These are phyloP conservation scores for Neofusicoccum parvum DNA, from an alignment of 2,329 filamentous ascomycete species.

Conservation along the genomic window DNA sequence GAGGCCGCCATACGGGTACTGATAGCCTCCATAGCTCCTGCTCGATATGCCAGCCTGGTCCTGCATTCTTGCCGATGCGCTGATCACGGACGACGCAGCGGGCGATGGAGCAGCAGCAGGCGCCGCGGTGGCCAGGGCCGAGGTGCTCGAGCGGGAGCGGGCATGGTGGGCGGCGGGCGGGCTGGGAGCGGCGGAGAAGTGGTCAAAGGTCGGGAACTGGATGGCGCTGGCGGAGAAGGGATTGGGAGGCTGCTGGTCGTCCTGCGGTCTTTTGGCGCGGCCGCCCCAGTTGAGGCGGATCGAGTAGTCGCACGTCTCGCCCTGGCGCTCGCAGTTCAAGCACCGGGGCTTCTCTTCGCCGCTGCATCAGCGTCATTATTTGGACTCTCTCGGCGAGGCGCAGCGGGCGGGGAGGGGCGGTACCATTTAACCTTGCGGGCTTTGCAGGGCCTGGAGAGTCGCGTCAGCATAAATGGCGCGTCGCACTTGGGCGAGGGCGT, in stretches of 20 bases:
- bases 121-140: constrained; percentile 22
- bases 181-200: neutral
- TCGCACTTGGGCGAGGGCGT: constrained; percentile 1
- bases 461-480: constrained; percentile 14
- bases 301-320: constrained; percentile 77
- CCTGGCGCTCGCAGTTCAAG: constrained; percentile 70
- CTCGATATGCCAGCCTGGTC: neutral
- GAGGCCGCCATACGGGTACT: neutral
- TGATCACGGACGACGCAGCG: constrained; percentile 16
- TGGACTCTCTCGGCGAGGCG: neutral
- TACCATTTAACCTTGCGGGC: constrained; percentile 76
- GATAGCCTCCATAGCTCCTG: neutral
- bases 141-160: constrained; percentile 26
- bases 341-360: constrained; percentile 76
- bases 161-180: constrained; percentile 1
- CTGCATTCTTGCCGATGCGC: neutral
- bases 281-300: constrained; percentile 82
- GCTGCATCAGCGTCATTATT: constrained; percentile 39
- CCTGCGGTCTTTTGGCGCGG: constrained; percentile 61
- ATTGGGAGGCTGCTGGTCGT: constrained; percentile 29
- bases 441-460: constrained; percentile 69
- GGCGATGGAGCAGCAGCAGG: constrained; percentile 27
- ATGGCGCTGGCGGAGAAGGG: constrained; percentile 28
- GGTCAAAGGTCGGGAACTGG: constrained; percentile 18
- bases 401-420: constrained; percentile 18